Evolutionary conservation across 495 filamentous ascomycete genomes (phyloP).

Genomic region (Lepidopterella palustris): DNA sequence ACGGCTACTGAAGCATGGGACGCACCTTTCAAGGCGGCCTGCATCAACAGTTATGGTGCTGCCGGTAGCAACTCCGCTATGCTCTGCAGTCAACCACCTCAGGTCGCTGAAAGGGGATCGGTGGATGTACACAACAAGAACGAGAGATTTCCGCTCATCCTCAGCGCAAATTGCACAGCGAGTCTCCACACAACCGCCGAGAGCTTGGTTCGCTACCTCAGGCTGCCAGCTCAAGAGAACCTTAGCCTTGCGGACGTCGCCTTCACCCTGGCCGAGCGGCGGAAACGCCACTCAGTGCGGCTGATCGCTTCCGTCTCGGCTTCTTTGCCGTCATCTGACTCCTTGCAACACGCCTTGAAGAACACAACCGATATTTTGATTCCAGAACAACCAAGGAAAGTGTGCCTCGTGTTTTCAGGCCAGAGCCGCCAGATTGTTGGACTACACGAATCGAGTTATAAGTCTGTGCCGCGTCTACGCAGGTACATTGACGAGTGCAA

Average conservation of each 20-base stretch:
- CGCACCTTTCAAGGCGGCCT: neutral
- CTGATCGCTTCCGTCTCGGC: neutral
- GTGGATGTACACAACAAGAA: neutral
- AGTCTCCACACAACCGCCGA: neutral
- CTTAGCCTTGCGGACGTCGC: neutral
- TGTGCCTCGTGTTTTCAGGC: neutral
- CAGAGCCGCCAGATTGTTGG: neutral
- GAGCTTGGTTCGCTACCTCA: neutral
- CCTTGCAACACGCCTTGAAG: too few relatives aligned
- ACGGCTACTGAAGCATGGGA: conserved; percentile 11
- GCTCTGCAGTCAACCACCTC: too few relatives aligned
- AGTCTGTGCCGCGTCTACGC: neutral
- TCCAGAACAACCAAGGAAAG: too few relatives aligned
- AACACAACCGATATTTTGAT: too few relatives aligned
- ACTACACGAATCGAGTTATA: neutral
- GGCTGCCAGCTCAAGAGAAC: too few relatives aligned
- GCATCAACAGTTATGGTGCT: conserved; percentile 7
- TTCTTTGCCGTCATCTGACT: neutral
- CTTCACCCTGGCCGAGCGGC: neutral
- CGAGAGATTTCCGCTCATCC: neutral
- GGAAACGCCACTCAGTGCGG: neutral
- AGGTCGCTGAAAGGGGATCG: neutral
- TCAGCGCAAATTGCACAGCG: neutral
- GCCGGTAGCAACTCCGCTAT: conserved; percentile 1
- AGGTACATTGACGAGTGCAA: conserved; percentile 3